Evolutionary conservation across 805 yeast genomes (phyloP), one percentile per base, ranked within the genome.

Genomic region (Clavispora fructus): DNA sequence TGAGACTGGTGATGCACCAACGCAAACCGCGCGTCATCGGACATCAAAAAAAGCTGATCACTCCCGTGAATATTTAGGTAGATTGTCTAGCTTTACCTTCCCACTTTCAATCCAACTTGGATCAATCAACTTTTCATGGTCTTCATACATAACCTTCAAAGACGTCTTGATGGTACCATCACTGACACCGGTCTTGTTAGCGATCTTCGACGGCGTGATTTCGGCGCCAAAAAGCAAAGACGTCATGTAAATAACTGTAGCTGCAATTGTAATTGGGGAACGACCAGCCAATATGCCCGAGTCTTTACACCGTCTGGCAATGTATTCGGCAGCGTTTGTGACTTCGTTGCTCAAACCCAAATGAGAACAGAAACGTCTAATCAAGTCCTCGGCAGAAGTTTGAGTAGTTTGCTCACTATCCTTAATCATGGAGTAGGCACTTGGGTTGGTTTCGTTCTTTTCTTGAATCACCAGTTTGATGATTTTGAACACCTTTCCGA

Each of bases 151-250:
- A 38, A 83, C 83, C 63, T 87, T 87, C 63, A 89, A 94, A 39
- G 94, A 83, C 1, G 97, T 87, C 65, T 94, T 89, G 57, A 94
- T 91, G 1, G 99, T 94, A 55, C 98, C 97, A 62, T 94, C 99
- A 58, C 96, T 87, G 16, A 94, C 98, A 56, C 97, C 98, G 14
- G 97, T 80, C 57, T 87, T 87, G 55, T 89, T 96, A 11, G 96
- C 87, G 46, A 94, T 92, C 59, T 81, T 85, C 1, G 85, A 69
- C 0, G 96, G 91, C 3, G 86, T 73, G 32, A 88, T 72, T 43
- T 82, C 85, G 31, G 84, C 83, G 39, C 86, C 86, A 63, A 91
- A 91, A n/a, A 94, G 69, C n/a, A 87, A 71, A 4, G 92, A 86
- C 7, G 96, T 87, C 87, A 94, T 84, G 68, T 92, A 94, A 41